Percentiles rank a stretch among this genome's conserved stretches.
These are phyloP conservation scores for Aspergillus persii DNA, from an alignment of 2,329 filamentous ascomycete species.

Conservation along the genomic window DNA sequence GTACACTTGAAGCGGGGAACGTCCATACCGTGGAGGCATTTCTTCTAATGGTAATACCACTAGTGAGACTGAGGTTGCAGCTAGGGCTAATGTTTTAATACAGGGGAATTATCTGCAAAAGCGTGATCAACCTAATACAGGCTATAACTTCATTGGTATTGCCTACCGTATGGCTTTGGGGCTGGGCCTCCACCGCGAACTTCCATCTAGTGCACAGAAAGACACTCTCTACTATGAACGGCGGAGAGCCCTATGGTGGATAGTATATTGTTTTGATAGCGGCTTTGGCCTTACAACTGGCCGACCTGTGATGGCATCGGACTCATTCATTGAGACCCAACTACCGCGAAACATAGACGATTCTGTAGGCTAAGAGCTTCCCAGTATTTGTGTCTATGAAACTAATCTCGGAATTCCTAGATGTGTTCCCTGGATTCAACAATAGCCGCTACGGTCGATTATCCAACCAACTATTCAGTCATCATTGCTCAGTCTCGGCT, in stretches of 20 bases:
- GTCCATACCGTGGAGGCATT: slow-evolving; percentile 32
- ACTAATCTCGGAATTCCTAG: too few relatives aligned
- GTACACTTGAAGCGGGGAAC: slow-evolving; percentile 30
- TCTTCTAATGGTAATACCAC: slow-evolving; percentile 28
- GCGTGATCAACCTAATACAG: slow-evolving; percentile 51
- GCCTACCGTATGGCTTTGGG: slow-evolving; percentile 52
- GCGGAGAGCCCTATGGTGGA: slow-evolving; percentile 24
- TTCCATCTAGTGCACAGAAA: not conserved
- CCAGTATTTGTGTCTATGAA: too few relatives aligned
- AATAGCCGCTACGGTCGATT: too few relatives aligned
- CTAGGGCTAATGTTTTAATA: not conserved
- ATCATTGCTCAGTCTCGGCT: slow-evolving; percentile 20
- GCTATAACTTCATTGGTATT: slow-evolving; percentile 53
- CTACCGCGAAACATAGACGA: slow-evolving; percentile 22
- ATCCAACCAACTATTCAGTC: slow-evolving; percentile 21
- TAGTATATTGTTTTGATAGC: slow-evolving; percentile 30
- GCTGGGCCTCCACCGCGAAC: slow-evolving; percentile 50
- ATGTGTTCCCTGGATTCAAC: too few relatives aligned
- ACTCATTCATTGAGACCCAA: slow-evolving; percentile 21
- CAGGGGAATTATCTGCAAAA: slow-evolving; percentile 52
- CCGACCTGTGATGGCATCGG: slow-evolving; percentile 36
- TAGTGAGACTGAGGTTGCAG: not conserved
- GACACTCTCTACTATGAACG: slow-evolving; percentile 15
- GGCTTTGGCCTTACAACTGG: slow-evolving; percentile 32
- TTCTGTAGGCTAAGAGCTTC: slow-evolving; percentile 9